Percentiles rank a stretch among this genome's conserved stretches.
Evolutionary conservation across 176 grass and related monocot genomes (phyloP).

Genomic region (Aegilops tauschii): DNA sequence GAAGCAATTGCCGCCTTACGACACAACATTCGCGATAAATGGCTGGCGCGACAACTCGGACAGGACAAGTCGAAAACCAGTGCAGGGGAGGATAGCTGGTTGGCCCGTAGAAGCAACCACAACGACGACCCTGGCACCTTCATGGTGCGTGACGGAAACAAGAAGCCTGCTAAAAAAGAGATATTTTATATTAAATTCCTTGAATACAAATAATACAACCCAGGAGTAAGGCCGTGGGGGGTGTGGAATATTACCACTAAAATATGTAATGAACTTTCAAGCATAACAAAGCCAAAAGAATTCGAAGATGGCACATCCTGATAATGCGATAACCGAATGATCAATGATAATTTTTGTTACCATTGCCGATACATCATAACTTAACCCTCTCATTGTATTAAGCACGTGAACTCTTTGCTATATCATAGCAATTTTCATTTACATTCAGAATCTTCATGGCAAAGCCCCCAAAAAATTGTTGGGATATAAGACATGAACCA

Average conservation of each 20-base stretch:
- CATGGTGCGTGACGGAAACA: no score
- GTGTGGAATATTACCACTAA: neutral
- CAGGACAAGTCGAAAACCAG: no score
- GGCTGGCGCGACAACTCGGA: no score
- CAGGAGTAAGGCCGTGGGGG: neutral
- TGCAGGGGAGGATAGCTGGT: no score
- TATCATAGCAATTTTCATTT: slow-evolving; percentile 30
- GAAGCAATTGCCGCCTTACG: no score
- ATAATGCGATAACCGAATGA: neutral
- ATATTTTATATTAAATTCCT: neutral
- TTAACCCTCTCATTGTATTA: neutral
- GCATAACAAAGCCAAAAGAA: neutral
- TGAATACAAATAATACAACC: neutral
- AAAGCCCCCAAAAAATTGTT: slow-evolving; percentile 4
- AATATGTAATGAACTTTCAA: neutral
- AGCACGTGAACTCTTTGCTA: neutral
- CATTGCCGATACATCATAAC: neutral
- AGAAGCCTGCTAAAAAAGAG: no score
- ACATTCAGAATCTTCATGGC: slow-evolving; percentile 24
- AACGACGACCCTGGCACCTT: no score
- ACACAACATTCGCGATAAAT: no score
- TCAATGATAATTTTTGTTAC: neutral
- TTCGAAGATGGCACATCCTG: neutral
- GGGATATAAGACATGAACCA: slow-evolving; percentile 14
- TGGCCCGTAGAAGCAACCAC: no score